phyloP scores from a whole-genome alignment of 2,329 filamentous ascomycete genomes.

The Claviceps digitariae region DNA sequence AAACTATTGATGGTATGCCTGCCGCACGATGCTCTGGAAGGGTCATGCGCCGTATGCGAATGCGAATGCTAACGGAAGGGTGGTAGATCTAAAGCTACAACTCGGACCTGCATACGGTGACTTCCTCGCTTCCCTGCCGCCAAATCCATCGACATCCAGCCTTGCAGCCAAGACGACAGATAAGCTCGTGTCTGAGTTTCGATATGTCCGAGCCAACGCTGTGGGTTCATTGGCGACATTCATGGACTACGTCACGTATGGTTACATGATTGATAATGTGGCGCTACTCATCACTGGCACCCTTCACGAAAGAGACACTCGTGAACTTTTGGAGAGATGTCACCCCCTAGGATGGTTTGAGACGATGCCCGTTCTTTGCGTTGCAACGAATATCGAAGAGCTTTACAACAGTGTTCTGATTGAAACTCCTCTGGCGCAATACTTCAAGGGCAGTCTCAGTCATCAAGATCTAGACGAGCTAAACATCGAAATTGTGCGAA shows the following conservation, averaged over 20 bases:
- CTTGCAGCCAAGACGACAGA: constrained; percentile 93
- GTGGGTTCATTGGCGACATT: constrained; percentile 85
- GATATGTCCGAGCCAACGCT: constrained; percentile 88
- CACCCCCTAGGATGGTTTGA: constrained; percentile 98
- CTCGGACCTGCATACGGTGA: constrained; percentile 94
- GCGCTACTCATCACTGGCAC: constrained; percentile 96
- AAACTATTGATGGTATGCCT: constrained; percentile 74
- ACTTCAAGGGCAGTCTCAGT: constrained; percentile 93
- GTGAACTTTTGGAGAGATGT: constrained; percentile 87
- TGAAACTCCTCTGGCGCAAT: constrained; percentile 87
- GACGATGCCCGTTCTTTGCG: constrained; percentile 94
- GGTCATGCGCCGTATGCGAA: neutral
- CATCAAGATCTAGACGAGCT: constrained; percentile 96
- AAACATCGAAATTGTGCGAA: constrained; percentile 98
- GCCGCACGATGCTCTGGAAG: neutral
- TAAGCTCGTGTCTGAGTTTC: constrained; percentile 94
- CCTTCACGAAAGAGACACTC: constrained; percentile 90
- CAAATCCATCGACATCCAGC: constrained; percentile 90
- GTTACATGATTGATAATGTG: constrained; percentile 99
- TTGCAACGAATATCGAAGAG: constrained; percentile 96
- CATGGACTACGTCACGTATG: constrained; percentile 96
- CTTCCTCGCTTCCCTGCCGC: constrained; percentile 83
- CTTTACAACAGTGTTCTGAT: constrained; percentile 96
- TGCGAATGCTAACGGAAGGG: neutral
- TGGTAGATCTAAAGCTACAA: constrained; percentile 90